phyloP scores from a whole-genome alignment of 2,329 filamentous ascomycete genomes.

The Helicocarpus griseus region DNA sequence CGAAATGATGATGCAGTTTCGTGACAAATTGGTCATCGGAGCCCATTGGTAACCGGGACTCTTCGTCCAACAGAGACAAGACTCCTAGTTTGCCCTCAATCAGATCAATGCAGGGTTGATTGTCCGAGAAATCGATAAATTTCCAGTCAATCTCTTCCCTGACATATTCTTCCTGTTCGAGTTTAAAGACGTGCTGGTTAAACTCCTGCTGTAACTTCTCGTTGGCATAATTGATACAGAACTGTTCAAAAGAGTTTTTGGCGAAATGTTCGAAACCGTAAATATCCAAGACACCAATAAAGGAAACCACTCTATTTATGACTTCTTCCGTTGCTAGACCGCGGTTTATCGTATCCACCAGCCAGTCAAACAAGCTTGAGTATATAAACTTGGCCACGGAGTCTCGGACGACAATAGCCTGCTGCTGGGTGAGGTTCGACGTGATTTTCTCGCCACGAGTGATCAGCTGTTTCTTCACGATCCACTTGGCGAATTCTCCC shows the following conservation, averaged over 20 bases:
- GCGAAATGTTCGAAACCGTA: conserved; percentile 99
- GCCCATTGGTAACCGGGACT: conserved; percentile 92
- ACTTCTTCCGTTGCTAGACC: conserved; percentile 86
- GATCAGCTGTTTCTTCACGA: conserved; percentile 95
- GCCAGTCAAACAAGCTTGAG: conserved; percentile 96
- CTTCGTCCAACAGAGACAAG: conserved; percentile 84
- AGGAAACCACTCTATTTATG: conserved; percentile 68
- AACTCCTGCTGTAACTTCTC: conserved; percentile 99
- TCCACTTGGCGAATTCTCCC: conserved; percentile 89
- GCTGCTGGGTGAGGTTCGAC: conserved; percentile 86
- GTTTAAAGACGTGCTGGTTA: conserved; percentile 98
- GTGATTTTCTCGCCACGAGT: conserved; percentile 96
- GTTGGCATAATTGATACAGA: conserved; percentile 99
- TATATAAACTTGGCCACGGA: conserved; percentile 99
- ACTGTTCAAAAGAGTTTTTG: conserved; percentile 99
- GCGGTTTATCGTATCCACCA: conserved; percentile 92
- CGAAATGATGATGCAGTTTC: conserved; percentile 91
- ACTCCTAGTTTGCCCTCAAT: conserved; percentile 97
- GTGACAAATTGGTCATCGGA: conserved; percentile 94
- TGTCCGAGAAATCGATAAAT: conserved; percentile 98
- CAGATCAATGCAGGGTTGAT: conserved; percentile 96
- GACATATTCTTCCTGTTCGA: conserved; percentile 96
- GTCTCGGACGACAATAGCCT: conserved; percentile 88
- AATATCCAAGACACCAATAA: conserved; percentile 98
- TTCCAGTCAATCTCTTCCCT: conserved; percentile 97